Conservation (phyloP, 306 rosid species). For the Trichosanthes cucumerina region DNA sequence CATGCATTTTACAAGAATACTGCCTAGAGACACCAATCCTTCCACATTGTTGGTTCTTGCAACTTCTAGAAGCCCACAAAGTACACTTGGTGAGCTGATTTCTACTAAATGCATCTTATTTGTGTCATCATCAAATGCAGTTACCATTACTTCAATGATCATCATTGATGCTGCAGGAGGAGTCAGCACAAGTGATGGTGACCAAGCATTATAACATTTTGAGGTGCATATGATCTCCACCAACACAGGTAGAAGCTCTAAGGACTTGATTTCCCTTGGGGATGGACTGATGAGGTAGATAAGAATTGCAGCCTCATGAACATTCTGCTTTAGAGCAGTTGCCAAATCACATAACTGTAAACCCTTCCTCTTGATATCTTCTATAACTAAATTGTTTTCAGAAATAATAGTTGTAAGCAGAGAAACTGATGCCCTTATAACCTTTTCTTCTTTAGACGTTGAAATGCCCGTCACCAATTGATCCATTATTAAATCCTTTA, state of each 20-base stretch:
- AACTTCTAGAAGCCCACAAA: conserved; percentile 51
- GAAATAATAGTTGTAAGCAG: conserved; percentile 50
- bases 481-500: conserved; percentile 69
- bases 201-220: conserved; percentile 25
- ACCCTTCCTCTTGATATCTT: conserved; percentile 70
- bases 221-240: conserved; percentile 58
- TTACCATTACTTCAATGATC: conserved; percentile 64
- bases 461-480: conserved; percentile 53
- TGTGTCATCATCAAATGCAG: conserved; percentile 56
- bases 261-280: conserved; percentile 51
- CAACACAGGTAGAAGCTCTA: conserved; percentile 57
- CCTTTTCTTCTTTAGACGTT: conserved; percentile 55
- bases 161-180: conserved; percentile 69
- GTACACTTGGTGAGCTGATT: conserved; percentile 59
- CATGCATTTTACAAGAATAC: conserved; percentile 61
- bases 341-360: conserved; percentile 57
- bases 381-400: conserved; percentile 48
- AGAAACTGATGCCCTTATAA: conserved; percentile 55
- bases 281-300: conserved; percentile 66
- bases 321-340: conserved; percentile 64
- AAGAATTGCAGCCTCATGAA: conserved; percentile 66
- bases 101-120: conserved; percentile 66
- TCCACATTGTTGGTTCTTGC: conserved; percentile 49
- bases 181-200: conserved; percentile 40
- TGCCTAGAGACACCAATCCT: conserved; percentile 49